Evolutionary conservation across 495 filamentous ascomycete genomes (phyloP), one percentile per base, ranked within the genome.

Genomic region (Melanomma pulvis-pyrius): DNA sequence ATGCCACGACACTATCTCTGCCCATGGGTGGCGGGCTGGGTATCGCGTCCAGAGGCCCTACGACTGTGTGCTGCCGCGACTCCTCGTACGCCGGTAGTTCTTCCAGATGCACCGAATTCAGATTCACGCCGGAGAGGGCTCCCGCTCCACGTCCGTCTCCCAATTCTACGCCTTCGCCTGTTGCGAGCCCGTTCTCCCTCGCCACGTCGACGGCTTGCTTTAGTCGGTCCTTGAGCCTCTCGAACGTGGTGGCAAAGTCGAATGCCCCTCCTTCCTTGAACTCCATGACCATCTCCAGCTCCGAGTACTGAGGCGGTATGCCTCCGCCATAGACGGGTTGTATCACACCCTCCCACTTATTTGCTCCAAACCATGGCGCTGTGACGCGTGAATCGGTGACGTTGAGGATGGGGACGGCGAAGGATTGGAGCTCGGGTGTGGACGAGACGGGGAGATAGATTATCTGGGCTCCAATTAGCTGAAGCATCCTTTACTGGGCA

Each of bases 201-300:
- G 84, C 88, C 24, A 90, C 83, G 67, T 93, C 90, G 17, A 90
- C 82, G 3, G 90, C 92, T 62, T 96, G 91, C 57, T 88, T 79
- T 44, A 96, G 78, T 1, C 90, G 84, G 67, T 94, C 93, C 75
- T 90, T 94, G 39, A 97, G 86, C 55, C 88, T 83, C 73, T 96
- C 92, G 72, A 90, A 97, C 39, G 87, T 84, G 7, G 83, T 83
- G 59, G 93, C 89, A 70, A 96, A 97, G 70, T 97, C 93, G 78
- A 90, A 96, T 9, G 92, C 92, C 0, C 94, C 94, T 44, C 96
- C 94, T 56, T 98, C 94, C 76, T 91, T 91, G 81, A 98, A 98
- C 9, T 89, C 90, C 59, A 97, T 82, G 76, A 88, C 91, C 53
- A 93, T 65, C 68, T 93, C 90, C 29, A 96, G 82, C 17, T 86